phyloP scores from a whole-genome alignment of 306 rosid genomes.

The Fragaria ananassa region DNA sequence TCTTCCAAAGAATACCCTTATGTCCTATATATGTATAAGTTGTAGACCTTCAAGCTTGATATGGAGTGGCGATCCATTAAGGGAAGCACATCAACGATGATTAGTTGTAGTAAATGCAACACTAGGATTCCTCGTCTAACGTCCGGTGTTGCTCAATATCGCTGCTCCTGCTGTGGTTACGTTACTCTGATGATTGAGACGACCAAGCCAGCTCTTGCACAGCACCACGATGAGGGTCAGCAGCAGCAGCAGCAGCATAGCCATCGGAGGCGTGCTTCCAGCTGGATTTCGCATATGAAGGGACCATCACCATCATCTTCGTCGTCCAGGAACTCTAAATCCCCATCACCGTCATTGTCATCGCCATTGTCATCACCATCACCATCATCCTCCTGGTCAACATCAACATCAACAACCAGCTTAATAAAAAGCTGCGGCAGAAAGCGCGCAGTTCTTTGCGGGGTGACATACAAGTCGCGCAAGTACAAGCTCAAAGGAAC shows the following conservation, averaged over 20 bases:
- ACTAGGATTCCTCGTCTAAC: not conserved
- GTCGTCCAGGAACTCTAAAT: not conserved
- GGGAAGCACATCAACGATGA: not conserved
- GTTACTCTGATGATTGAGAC: not conserved
- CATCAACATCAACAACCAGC: not conserved
- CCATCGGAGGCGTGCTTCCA: not conserved
- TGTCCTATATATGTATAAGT: not conserved
- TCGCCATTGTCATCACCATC: not conserved
- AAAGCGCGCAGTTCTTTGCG: slow-evolving; percentile 81
- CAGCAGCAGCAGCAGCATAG: not conserved
- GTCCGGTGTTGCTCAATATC: not conserved
- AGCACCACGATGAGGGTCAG: not conserved
- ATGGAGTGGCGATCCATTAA: not conserved
- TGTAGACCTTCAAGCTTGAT: not conserved
- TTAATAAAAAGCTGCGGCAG: not conserved
- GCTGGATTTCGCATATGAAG: not conserved
- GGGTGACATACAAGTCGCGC: slow-evolving; percentile 48
- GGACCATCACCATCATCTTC: not conserved
- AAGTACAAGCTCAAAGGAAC: slow-evolving; percentile 63
- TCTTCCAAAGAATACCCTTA: not conserved
- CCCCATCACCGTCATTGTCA: not conserved
- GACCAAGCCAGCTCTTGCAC: not conserved
- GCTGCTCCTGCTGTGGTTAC: not conserved
- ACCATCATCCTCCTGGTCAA: not conserved
- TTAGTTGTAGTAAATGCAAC: not conserved